Conservation (phyloP, 139 green algal species). For the Limnomonas spitsbergensis region DNA sequence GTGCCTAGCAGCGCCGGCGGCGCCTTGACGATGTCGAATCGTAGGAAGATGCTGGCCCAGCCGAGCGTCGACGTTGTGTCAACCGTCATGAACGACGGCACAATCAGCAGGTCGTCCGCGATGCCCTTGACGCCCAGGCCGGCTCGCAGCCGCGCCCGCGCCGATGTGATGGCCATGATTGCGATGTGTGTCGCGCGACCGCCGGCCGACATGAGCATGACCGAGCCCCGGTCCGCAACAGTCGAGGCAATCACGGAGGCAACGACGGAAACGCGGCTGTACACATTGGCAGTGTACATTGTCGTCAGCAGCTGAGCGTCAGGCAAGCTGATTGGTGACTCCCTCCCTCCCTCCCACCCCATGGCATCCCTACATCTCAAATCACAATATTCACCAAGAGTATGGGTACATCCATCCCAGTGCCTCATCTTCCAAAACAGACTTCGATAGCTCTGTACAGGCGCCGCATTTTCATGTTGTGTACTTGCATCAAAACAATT, state of each 20-base stretch:
- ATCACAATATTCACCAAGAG: too few species aligned
- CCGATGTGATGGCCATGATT: constrained; percentile 29
- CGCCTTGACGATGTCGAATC: constrained; percentile 29
- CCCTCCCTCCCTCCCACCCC: too few species aligned
- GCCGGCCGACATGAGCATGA: constrained; percentile 39
- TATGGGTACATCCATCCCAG: too few species aligned
- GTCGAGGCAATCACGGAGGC: constrained; percentile 40
- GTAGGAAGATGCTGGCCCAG: constrained; percentile 42
- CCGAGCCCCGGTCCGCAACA: constrained; percentile 28
- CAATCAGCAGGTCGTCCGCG: constrained; percentile 35
- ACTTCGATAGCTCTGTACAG: too few species aligned
- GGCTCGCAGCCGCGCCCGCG: constrained; percentile 1
- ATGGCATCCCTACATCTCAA: too few species aligned
- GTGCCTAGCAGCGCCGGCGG: not conserved
- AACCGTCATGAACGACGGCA: constrained; percentile 41
- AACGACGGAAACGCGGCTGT: not conserved
- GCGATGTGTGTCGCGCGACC: constrained; percentile 43
- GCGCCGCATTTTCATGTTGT: too few species aligned
- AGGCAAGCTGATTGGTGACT: too few species aligned
- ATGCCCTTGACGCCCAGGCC: too few species aligned
- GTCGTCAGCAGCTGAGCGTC: too few species aligned
- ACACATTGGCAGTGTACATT: too few species aligned
- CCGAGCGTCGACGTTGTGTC: constrained; percentile 45
- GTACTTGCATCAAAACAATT: too few species aligned
- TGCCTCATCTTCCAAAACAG: too few species aligned